Evolutionary conservation across 2,329 filamentous ascomycete species (phyloP).

Genomic region (Neofusicoccum umdonicola): DNA sequence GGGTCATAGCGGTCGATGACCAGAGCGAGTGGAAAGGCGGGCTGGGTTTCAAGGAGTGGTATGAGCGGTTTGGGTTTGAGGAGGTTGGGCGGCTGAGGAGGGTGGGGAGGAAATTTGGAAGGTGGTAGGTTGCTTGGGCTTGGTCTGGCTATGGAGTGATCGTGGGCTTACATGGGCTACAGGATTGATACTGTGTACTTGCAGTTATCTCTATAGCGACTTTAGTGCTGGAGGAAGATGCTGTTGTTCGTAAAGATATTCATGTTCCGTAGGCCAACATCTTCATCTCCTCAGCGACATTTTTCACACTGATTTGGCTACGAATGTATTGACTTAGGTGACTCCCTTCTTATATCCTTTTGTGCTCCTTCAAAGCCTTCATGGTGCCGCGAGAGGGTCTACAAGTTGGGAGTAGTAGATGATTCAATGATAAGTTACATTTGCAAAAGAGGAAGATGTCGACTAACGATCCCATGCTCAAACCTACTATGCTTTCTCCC

Average conservation of each 20-base stretch:
- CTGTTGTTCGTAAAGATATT: not conserved
- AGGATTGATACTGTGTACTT: slow-evolving; percentile 28
- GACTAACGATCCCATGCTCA: too few species aligned
- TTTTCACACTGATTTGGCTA: slow-evolving; percentile 8
- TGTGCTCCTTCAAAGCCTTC: too few species aligned
- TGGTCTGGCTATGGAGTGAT: not conserved
- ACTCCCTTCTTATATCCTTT: too few species aligned
- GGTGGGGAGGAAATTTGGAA: slow-evolving; percentile 39
- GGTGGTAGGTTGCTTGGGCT: slow-evolving; percentile 27
- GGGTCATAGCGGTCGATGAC: slow-evolving; percentile 39
- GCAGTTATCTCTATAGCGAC: slow-evolving; percentile 21
- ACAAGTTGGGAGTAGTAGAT: too few species aligned
- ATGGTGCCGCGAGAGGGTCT: too few species aligned
- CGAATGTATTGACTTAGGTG: too few species aligned
- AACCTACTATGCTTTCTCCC: too few species aligned
- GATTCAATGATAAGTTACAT: too few species aligned
- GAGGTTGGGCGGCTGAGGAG: slow-evolving; percentile 38
- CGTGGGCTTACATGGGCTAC: not conserved
- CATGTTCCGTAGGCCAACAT: not conserved
- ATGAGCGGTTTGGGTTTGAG: slow-evolving; percentile 32
- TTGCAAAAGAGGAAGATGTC: too few species aligned
- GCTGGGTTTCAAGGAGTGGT: slow-evolving; percentile 31
- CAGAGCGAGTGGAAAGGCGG: slow-evolving; percentile 30
- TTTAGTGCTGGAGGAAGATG: not conserved
- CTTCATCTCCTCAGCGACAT: slow-evolving; percentile 15